These are phyloP conservation scores for Boletellus dicymbophilus DNA, from an alignment of 1,284 basidiomycete genomes.

Conservation along the genomic window DNA sequence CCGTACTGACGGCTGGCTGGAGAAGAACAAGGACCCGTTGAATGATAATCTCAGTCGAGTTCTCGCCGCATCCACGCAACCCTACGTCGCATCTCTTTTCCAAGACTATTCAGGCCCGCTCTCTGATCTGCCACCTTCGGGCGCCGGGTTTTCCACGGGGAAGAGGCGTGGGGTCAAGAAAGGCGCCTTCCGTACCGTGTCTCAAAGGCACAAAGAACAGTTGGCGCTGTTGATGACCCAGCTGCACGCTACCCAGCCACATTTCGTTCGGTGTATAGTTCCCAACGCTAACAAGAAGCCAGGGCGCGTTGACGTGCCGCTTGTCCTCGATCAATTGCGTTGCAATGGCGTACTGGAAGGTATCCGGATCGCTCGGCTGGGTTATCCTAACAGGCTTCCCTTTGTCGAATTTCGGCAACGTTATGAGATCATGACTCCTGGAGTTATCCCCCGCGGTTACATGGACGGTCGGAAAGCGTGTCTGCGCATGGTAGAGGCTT, in stretches of 20 bases:
- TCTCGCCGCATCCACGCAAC: conserved; percentile 81
- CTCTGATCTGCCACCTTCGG: conserved; percentile 28
- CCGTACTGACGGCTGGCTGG: conserved; percentile 94
- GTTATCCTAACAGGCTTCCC: conserved; percentile 95
- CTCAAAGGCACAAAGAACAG: conserved; percentile 96
- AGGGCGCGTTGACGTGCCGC: conserved; percentile 88
- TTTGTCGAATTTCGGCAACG: conserved; percentile 98
- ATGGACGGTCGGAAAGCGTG: conserved; percentile 98
- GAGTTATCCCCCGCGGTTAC: conserved; percentile 90
- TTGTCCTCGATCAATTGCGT: conserved; percentile 95
- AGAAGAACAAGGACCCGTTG: conserved; percentile 99
- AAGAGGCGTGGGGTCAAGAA: conserved; percentile 88
- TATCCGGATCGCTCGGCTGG: conserved; percentile 96
- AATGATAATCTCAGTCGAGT: conserved; percentile 96
- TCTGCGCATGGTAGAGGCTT: conserved; percentile 87
- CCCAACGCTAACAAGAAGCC: conserved; percentile 95
- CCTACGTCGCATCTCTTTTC: conserved; percentile 85
- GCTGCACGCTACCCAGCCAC: conserved; percentile 93
- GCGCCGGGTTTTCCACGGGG: conserved; percentile 50
- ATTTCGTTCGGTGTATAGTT: conserved; percentile 98
- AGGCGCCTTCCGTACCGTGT: conserved; percentile 96
- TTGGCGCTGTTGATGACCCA: conserved; percentile 91
- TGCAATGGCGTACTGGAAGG: conserved; percentile 99
- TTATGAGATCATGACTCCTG: conserved; percentile 95
- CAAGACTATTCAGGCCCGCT: conserved; percentile 70